Conservation (phyloP, 2,329 filamentous ascomycete genomes). For the Hymenoscyphus linearis region DNA sequence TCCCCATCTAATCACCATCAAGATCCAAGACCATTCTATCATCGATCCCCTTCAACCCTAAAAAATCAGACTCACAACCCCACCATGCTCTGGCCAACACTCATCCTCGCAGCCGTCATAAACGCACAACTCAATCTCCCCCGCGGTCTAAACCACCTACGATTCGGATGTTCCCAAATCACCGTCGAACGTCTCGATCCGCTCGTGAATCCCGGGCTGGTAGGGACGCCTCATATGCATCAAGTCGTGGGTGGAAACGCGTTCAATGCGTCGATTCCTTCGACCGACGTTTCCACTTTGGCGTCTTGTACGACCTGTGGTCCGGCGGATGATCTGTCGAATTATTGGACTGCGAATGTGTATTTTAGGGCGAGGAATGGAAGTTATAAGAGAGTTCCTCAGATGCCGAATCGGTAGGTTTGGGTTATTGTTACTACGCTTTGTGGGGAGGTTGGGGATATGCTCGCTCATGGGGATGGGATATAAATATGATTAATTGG, state of each 20-base stretch:
- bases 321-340: conserved; percentile 25
- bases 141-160: conserved; percentile 6
- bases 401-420: conserved; percentile 10
- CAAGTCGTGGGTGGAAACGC: conserved; percentile 9
- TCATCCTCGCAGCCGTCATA: neutral
- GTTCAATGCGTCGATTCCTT: conserved; percentile 8
- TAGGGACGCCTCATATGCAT: conserved; percentile 8
- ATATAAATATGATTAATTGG: too few relatives aligned
- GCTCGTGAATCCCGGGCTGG: conserved; percentile 13
- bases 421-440: conserved; percentile 9
- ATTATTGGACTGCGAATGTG: conserved; percentile 30
- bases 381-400: conserved; percentile 13
- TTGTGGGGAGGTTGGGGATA: neutral
- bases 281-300: conserved; percentile 7
- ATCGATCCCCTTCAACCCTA: too few relatives aligned
- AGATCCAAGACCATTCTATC: too few relatives aligned
- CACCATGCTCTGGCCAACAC: conserved; percentile 1
- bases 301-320: conserved; percentile 14
- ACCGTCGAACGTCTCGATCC: conserved; percentile 15
- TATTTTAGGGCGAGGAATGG: conserved; percentile 27
- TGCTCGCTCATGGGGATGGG: too few relatives aligned
- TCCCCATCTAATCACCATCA: too few relatives aligned
- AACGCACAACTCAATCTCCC: neutral
- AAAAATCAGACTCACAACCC: too few relatives aligned
- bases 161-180: conserved; percentile 15